Conservation (phyloP, 805 yeast genomes). For the Ogataea thermomethanolica region DNA sequence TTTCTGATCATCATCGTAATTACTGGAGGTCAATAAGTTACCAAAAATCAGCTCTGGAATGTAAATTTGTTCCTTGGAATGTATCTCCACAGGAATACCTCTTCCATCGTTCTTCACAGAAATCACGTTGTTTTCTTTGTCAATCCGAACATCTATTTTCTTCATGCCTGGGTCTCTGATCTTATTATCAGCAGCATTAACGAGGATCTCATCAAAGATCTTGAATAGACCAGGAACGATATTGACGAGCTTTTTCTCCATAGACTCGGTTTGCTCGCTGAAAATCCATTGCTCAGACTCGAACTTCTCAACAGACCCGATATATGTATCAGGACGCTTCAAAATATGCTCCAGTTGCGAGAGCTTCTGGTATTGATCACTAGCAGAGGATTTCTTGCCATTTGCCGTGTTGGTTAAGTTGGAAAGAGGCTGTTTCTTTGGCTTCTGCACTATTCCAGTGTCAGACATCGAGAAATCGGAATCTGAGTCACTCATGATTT, state of each 20-base stretch:
- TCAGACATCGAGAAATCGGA: slow-evolving; percentile 10
- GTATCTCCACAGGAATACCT: slow-evolving; percentile 95
- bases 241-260: slow-evolving; percentile 59
- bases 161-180: slow-evolving; percentile 92
- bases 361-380: slow-evolving; percentile 85
- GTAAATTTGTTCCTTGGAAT: slow-evolving; percentile 84
- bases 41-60: slow-evolving; percentile 97
- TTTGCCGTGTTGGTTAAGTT: slow-evolving; percentile 24
- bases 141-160: slow-evolving; percentile 76
- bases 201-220: slow-evolving; percentile 94
- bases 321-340: slow-evolving; percentile 96
- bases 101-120: slow-evolving; percentile 88
- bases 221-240: slow-evolving; percentile 96
- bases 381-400: slow-evolving; percentile 34
- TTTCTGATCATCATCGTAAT: slow-evolving; percentile 91
- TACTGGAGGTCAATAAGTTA: slow-evolving; percentile 88
- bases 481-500: slow-evolving; percentile 15
- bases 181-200: slow-evolving; percentile 98
- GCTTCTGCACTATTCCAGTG: slow-evolving; percentile 4
- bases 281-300: slow-evolving; percentile 83
- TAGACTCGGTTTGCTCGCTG: slow-evolving; percentile 58
- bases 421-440: slow-evolving; percentile 37
- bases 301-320: slow-evolving; percentile 88
- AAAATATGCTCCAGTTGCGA: slow-evolving; percentile 94
- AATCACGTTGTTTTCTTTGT: slow-evolving; percentile 68